phyloP scores from a whole-genome alignment of 2,329 filamentous ascomycete genomes.

The Colletotrichum sp. region DNA sequence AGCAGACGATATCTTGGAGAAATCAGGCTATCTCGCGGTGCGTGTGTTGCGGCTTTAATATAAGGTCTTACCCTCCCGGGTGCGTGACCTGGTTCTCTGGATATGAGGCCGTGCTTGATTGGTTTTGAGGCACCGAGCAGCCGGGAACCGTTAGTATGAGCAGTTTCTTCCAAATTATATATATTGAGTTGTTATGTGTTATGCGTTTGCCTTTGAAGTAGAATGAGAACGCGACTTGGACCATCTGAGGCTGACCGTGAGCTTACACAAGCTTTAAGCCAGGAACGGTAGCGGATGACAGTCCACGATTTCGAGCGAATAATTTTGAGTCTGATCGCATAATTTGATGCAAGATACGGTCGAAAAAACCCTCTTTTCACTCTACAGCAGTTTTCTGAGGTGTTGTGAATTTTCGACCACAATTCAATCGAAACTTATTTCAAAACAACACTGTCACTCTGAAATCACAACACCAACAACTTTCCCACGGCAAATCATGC shows the following conservation, averaged over 20 bases:
- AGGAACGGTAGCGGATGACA: not conserved
- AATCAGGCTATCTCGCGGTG: not conserved
- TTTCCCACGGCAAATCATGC: not conserved
- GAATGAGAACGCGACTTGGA: not conserved
- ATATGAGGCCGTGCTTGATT: not conserved
- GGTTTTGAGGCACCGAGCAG: not conserved
- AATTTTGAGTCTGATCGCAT: not conserved
- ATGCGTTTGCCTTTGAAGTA: not conserved
- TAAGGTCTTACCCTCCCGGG: not conserved
- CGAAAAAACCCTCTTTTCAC: not conserved
- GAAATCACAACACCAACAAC: fast-evolving
- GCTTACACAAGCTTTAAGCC: not conserved
- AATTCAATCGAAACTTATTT: not conserved
- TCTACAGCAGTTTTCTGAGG: not conserved
- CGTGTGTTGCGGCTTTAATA: not conserved
- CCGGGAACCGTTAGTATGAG: not conserved
- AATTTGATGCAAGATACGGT: not conserved
- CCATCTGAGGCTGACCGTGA: not conserved
- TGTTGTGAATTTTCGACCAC: not conserved
- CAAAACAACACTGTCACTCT: fast-evolving
- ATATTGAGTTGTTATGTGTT: not conserved
- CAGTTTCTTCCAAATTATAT: not conserved
- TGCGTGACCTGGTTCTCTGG: not conserved
- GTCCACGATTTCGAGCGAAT: not conserved
- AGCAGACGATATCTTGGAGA: not conserved